Percentiles rank a stretch among this genome's conserved stretches.
phyloP scores from a whole-genome alignment of 805 yeast species.

The Candida coquimbonensis region DNA sequence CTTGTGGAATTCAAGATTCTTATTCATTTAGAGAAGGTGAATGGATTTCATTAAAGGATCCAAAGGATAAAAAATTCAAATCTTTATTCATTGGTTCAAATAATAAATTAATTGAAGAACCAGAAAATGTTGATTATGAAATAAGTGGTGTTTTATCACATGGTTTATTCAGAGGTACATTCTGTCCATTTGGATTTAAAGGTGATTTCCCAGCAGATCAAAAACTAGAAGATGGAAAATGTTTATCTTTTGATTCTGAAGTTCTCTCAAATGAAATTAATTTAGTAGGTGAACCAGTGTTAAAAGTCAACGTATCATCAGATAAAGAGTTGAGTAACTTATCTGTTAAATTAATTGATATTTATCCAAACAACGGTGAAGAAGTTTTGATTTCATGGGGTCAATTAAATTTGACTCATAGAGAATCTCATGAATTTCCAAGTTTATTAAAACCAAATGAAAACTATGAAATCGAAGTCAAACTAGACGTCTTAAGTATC shows the following conservation, averaged over 20 bases:
- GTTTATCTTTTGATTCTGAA: conserved; percentile 30
- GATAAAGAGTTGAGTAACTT: conserved; percentile 33
- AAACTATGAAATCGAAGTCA: conserved; percentile 28
- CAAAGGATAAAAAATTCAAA: conserved; percentile 9
- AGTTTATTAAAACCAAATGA: conserved; percentile 25
- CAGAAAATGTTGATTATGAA: conserved; percentile 8
- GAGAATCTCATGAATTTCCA: conserved; percentile 37
- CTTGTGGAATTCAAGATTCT: conserved; percentile 31
- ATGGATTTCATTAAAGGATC: conserved; percentile 30
- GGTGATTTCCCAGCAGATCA: conserved; percentile 43
- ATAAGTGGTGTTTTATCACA: conserved; percentile 32
- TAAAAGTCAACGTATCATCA: conserved; percentile 27
- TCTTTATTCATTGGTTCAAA: conserved; percentile 13
- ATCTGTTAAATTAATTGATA: conserved; percentile 33
- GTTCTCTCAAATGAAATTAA: conserved; percentile 20
- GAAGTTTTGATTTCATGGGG: conserved; percentile 38
- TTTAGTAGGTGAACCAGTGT: conserved; percentile 32
- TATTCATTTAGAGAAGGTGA: conserved; percentile 32
- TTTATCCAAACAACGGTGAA: conserved; percentile 29
- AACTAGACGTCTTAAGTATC: conserved; percentile 35
- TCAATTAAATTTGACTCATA: conserved; percentile 34
- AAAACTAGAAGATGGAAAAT: conserved; percentile 34
- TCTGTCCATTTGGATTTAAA: conserved; percentile 39
- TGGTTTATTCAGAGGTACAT: conserved; percentile 39
- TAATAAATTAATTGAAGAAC: conserved; percentile 1